Conservation (phyloP, 2,329 filamentous ascomycete genomes). For the Dothiorella sarmentorum region DNA sequence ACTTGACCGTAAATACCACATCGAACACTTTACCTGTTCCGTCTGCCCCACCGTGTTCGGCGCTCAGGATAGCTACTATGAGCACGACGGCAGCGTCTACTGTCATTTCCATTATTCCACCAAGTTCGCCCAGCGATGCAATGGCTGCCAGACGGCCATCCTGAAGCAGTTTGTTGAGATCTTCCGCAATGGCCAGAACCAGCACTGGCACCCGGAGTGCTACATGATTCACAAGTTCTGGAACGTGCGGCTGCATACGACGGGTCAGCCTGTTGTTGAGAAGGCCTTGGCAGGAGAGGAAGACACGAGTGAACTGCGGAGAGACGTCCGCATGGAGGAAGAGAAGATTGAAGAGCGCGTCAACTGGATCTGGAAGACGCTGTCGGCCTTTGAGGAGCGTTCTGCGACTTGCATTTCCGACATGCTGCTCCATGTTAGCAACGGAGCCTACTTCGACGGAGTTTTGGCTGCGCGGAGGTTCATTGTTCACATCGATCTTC, state of each 20-base stretch:
- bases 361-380: conserved; percentile 94
- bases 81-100: conserved; percentile 93
- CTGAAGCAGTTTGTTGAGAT: conserved; percentile 99
- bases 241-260: conserved; percentile 76
- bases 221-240: conserved; percentile 99
- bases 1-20: conserved; percentile 95
- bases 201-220: conserved; percentile 99
- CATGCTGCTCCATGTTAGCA: conserved; percentile 97
- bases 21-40: conserved; percentile 98
- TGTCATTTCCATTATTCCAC: conserved; percentile 99
- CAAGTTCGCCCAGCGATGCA: conserved; percentile 91
- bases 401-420: conserved; percentile 98
- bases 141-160: conserved; percentile 94
- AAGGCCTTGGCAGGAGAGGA: conserved; percentile 45
- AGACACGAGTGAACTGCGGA: conserved; percentile 65
- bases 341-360: conserved; percentile 97
- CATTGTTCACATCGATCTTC: conserved; percentile 90
- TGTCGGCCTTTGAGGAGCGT: conserved; percentile 95
- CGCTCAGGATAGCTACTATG: conserved; percentile 97
- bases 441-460: conserved; percentile 91
- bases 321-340: conserved; percentile 76
- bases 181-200: conserved; percentile 94
- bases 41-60: conserved; percentile 97
- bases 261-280: conserved; percentile 39
- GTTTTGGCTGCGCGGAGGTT: conserved; percentile 94